Evolutionary conservation across 2,329 filamentous ascomycete genomes (phyloP).

Genomic region (Xylariaceae sp.): DNA sequence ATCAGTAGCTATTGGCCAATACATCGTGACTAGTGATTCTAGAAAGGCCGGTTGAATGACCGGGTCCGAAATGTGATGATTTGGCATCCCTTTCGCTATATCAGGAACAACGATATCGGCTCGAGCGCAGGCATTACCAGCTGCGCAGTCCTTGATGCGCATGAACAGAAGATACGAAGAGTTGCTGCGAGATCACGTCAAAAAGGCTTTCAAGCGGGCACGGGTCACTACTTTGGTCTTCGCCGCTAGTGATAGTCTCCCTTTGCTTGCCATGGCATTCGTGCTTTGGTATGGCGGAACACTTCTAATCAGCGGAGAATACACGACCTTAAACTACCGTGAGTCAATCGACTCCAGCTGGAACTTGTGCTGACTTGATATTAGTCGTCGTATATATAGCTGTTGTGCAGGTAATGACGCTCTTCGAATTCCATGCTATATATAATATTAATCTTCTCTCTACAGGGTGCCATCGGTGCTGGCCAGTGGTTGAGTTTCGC

Average conservation of each 20-base stretch:
- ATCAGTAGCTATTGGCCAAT: constrained; percentile 37
- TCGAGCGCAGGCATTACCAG: constrained; percentile 32
- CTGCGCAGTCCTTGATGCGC: constrained; percentile 45
- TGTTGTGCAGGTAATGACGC: constrained; percentile 50
- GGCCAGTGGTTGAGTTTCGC: constrained; percentile 66
- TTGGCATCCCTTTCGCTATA: constrained; percentile 38
- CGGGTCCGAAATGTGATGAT: constrained; percentile 30
- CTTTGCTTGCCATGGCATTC: constrained; percentile 31
- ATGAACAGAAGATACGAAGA: constrained; percentile 56
- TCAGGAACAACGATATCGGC: constrained; percentile 36
- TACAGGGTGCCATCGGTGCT: constrained; percentile 55
- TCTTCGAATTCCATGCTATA: not conserved
- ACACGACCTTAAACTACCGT: constrained; percentile 43
- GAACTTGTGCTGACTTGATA: constrained; percentile 10
- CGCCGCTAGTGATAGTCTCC: constrained; percentile 62
- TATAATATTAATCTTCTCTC: not conserved
- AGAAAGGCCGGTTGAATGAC: constrained; percentile 38
- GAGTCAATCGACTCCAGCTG: constrained; percentile 10
- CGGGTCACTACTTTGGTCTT: constrained; percentile 63
- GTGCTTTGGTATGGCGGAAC: constrained; percentile 53
- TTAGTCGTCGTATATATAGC: constrained; percentile 59
- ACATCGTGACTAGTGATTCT: constrained; percentile 39
- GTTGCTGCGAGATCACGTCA: constrained; percentile 57
- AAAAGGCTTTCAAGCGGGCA: constrained; percentile 56
- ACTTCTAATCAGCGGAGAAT: constrained; percentile 52